These are phyloP conservation scores for Mallotus repandus DNA, from an alignment of 441 rosid species.

Conservation along the genomic window DNA sequence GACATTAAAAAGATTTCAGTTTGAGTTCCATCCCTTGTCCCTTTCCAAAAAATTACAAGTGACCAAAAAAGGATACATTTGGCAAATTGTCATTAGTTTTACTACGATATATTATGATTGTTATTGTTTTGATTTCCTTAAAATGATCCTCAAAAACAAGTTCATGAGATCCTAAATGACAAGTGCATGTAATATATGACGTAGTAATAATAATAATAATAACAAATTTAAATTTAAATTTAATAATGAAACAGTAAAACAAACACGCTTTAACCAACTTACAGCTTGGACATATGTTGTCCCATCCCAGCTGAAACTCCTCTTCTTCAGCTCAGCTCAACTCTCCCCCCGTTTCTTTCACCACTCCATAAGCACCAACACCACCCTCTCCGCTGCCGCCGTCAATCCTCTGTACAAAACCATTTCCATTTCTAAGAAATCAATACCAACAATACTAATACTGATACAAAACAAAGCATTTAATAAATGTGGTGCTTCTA, in stretches of 20 bases:
- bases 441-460: too few species aligned
- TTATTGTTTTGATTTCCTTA: too few species aligned
- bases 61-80: too few species aligned
- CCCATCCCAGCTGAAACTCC: not conserved
- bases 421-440: too few species aligned
- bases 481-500: not conserved
- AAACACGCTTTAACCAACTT: not conserved
- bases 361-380: not conserved
- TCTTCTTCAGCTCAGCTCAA: too few species aligned
- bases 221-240: not conserved
- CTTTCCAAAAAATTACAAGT: too few species aligned
- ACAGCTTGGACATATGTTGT: not conserved
- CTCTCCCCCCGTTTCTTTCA: constrained; percentile 6
- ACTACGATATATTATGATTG: too few species aligned
- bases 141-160: too few species aligned
- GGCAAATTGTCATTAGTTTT: too few species aligned
- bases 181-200: not conserved
- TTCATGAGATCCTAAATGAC: not conserved
- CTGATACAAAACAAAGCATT: not conserved
- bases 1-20: too few species aligned
- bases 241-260: not conserved
- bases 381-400: not conserved
- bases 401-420: not conserved
- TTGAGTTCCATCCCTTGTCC: too few species aligned
- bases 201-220: not conserved